phyloP scores from a whole-genome alignment of 2,329 filamentous ascomycete species.

The Penicillium frequentans region DNA sequence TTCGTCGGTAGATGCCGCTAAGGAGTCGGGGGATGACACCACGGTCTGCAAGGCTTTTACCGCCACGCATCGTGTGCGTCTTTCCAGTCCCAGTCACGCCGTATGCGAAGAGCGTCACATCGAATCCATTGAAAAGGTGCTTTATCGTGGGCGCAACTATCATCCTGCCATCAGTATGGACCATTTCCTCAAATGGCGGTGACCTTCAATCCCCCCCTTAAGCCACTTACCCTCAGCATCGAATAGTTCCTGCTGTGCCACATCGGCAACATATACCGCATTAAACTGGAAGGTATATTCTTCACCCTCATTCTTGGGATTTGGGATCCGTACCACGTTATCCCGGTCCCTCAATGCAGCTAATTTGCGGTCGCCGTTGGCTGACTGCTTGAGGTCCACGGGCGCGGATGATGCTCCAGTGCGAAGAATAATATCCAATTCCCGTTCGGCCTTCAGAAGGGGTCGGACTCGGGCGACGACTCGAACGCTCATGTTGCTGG shows the following conservation, averaged over 20 bases:
- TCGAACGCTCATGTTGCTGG: slow-evolving; percentile 58
- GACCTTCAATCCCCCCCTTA: background rate
- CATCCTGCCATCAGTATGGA: slow-evolving; percentile 15
- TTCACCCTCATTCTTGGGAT: slow-evolving; percentile 87
- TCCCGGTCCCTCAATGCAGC: slow-evolving; percentile 53
- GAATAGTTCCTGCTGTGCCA: slow-evolving; percentile 84
- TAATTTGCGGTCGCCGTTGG: slow-evolving; percentile 25
- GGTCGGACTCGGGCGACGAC: slow-evolving; percentile 91
- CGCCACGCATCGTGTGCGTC: slow-evolving; percentile 94
- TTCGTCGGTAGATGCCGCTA: slow-evolving; percentile 79
- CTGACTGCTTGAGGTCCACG: slow-evolving; percentile 21
- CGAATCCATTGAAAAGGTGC: slow-evolving; percentile 79
- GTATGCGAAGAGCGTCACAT: slow-evolving; percentile 89
- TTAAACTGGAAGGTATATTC: slow-evolving; percentile 95
- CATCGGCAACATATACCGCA: slow-evolving; percentile 78
- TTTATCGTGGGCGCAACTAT: slow-evolving; percentile 89
- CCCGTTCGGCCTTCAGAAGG: slow-evolving; percentile 78
- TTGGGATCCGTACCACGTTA: slow-evolving; percentile 81
- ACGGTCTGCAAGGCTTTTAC: slow-evolving; percentile 78
- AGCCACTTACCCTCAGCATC: slow-evolving; percentile 74
- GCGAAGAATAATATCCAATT: slow-evolving; percentile 83
- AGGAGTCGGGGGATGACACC: slow-evolving; percentile 85
- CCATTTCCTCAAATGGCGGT: background rate
- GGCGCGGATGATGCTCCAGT: slow-evolving; percentile 50
- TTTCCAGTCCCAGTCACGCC: slow-evolving; percentile 92